These are phyloP conservation scores for Hyaloperonospora brassicae DNA, from an alignment of 352 stramenopile species.

Conservation along the genomic window DNA sequence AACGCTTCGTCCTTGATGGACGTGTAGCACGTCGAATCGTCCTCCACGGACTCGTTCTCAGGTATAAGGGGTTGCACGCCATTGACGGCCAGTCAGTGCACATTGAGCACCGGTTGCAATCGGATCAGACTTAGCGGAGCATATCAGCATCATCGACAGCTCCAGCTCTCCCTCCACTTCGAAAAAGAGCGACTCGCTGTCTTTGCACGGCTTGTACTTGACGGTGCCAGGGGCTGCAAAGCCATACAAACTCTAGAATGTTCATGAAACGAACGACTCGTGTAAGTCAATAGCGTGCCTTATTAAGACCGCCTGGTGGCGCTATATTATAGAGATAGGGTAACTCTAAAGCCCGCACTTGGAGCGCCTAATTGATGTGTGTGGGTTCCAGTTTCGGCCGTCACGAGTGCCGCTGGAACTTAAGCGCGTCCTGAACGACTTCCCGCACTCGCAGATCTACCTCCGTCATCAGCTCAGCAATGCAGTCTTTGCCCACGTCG, in stretches of 20 bases:
- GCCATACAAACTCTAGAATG: too few relatives aligned
- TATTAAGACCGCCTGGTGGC: neutral
- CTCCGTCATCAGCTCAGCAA: constrained; percentile 60
- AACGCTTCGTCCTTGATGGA: constrained; percentile 75
- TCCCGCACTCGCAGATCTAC: constrained; percentile 79
- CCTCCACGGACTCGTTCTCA: too few relatives aligned
- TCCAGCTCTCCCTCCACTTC: constrained; percentile 69
- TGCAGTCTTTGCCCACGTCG: constrained; percentile 51
- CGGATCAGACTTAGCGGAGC: constrained; percentile 62
- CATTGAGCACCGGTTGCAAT: constrained; percentile 56
- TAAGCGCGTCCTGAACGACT: constrained; percentile 79
- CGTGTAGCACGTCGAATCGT: constrained; percentile 61
- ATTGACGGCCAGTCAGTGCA: constrained; percentile 81
- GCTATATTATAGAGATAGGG: too few relatives aligned
- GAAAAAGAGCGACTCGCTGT: constrained; percentile 55
- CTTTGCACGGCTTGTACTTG: constrained; percentile 66
- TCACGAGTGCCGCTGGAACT: constrained; percentile 76
- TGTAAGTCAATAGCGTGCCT: too few relatives aligned
- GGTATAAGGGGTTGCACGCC: constrained; percentile 76
- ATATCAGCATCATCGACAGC: constrained; percentile 60
- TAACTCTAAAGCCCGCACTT: constrained; percentile 61
- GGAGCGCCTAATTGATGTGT: constrained; percentile 78
- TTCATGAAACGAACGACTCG: too few relatives aligned
- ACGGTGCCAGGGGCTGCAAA: too few relatives aligned
- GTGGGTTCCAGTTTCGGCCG: constrained; percentile 52